Conservation (phyloP, 768 basidiomycete species). For the Trametes meyenii region DNA sequence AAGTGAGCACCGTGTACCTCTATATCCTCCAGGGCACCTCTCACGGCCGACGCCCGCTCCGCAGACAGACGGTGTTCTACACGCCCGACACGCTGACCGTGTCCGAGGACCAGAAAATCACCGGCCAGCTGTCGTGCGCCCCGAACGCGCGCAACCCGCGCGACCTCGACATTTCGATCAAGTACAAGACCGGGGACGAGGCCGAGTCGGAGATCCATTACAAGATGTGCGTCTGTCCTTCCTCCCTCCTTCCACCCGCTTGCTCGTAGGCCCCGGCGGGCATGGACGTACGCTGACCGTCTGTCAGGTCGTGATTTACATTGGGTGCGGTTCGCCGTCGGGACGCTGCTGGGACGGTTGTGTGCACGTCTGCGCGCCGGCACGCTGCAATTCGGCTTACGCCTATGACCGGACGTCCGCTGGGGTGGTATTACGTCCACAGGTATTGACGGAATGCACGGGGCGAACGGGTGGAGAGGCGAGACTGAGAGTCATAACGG, state of each 20-base stretch:
- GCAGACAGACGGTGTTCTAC: slow-evolving; percentile 97
- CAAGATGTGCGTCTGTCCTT: slow-evolving; percentile 77
- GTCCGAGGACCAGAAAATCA: slow-evolving; percentile 69
- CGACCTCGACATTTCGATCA: slow-evolving; percentile 88
- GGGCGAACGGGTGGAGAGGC: not conserved
- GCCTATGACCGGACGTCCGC: slow-evolving; percentile 7
- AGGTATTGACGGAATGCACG: slow-evolving; percentile 3
- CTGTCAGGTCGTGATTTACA: slow-evolving; percentile 71
- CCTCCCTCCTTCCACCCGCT: slow-evolving; percentile 29
- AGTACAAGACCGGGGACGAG: slow-evolving; percentile 50
- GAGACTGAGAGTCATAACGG: not conserved
- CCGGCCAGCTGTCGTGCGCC: slow-evolving; percentile 72
- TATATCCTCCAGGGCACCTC: not conserved
- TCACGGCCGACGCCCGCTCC: slow-evolving; percentile 2
- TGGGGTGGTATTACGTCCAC: not conserved
- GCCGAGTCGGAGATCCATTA: slow-evolving; percentile 54
- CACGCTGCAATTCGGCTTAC: not conserved
- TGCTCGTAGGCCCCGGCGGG: slow-evolving; percentile 1
- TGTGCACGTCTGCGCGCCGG: not conserved
- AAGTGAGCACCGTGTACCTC: slow-evolving; percentile 61
- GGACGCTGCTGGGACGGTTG: not conserved
- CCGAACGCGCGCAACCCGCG: slow-evolving; percentile 94
- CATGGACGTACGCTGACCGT: slow-evolving; percentile 57
- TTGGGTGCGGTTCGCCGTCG: slow-evolving; percentile 5
- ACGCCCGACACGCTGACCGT: slow-evolving; percentile 79